Conservation (phyloP, 2,329 filamentous ascomycete genomes). For the Pyrenochaeta sp. region DNA sequence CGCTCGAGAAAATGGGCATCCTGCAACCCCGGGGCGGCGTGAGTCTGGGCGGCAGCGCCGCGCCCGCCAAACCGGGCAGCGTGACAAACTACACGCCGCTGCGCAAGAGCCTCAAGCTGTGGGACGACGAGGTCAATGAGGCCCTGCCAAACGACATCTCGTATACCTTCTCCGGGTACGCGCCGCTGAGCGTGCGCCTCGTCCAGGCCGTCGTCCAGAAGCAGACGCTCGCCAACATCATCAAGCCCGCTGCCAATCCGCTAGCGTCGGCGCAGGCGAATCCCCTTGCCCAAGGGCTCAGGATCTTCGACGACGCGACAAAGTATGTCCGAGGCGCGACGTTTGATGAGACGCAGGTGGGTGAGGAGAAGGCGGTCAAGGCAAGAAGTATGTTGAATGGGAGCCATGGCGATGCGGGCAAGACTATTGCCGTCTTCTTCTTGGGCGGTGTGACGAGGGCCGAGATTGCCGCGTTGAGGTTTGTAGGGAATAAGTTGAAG, state of each 20-base stretch:
- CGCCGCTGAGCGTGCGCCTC: slow-evolving; percentile 87
- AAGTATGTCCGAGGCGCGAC: slow-evolving; percentile 88
- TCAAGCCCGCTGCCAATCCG: slow-evolving; percentile 54
- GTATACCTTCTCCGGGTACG: slow-evolving; percentile 98
- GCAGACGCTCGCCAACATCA: slow-evolving; percentile 73
- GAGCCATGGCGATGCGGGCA: slow-evolving; percentile 60
- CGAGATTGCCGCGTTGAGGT: slow-evolving; percentile 91
- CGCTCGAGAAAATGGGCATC: slow-evolving; percentile 87
- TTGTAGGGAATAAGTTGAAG: slow-evolving; percentile 77
- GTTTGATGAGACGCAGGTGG: slow-evolving; percentile 91
- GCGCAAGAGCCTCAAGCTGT: slow-evolving; percentile 84
- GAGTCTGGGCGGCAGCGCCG: slow-evolving; percentile 55
- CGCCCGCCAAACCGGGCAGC: slow-evolving; percentile 42
- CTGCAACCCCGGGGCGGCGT: slow-evolving; percentile 67
- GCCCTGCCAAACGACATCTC: slow-evolving; percentile 92
- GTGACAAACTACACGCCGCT: slow-evolving; percentile 89
- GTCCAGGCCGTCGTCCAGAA: slow-evolving; percentile 95
- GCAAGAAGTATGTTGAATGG: slow-evolving; percentile 84
- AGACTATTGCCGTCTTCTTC: slow-evolving; percentile 96
- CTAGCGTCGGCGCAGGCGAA: slow-evolving; percentile 52
- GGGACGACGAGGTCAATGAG: slow-evolving; percentile 96
- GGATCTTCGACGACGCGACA: slow-evolving; percentile 90
- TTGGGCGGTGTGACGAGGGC: slow-evolving; percentile 96
- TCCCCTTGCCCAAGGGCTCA: slow-evolving; percentile 79
- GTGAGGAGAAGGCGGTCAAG: slow-evolving; percentile 90